phyloP scores from a whole-genome alignment of 768 basidiomycete genomes.

The Collybiopsis luxurians region DNA sequence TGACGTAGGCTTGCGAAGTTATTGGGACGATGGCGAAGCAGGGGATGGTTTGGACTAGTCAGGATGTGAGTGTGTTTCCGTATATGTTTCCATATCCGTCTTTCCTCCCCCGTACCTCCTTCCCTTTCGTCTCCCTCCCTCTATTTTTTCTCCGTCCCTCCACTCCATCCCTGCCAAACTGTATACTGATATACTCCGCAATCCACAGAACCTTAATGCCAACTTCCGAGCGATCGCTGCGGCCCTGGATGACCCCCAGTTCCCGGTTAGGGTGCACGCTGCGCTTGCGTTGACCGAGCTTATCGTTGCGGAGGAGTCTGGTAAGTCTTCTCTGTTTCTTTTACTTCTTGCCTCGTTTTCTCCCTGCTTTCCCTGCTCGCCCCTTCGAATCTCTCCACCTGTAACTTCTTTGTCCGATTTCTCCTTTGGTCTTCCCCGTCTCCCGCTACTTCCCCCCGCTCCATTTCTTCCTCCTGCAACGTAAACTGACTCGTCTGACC shows the following conservation, averaged over 20 bases:
- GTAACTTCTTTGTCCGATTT: too few relatives aligned
- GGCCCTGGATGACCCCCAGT: slow-evolving; percentile 73
- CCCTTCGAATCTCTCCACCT: too few relatives aligned
- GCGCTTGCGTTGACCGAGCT: slow-evolving; percentile 79
- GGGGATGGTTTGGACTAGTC: slow-evolving; percentile 63
- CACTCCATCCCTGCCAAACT: not conserved
- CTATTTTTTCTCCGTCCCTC: too few relatives aligned
- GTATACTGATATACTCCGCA: slow-evolving; percentile 4
- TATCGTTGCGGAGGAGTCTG: slow-evolving; percentile 59
- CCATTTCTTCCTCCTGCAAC: too few relatives aligned
- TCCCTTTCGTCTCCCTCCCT: too few relatives aligned
- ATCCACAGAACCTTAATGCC: slow-evolving; percentile 62
- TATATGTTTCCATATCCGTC: not conserved
- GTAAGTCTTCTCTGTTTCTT: slow-evolving; percentile 33
- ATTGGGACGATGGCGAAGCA: slow-evolving; percentile 70
- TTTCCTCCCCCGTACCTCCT: not conserved
- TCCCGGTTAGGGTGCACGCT: slow-evolving; percentile 84
- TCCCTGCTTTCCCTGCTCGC: not conserved
- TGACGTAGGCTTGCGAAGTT: slow-evolving; percentile 73
- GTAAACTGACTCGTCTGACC: not conserved
- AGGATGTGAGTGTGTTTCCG: slow-evolving; percentile 45
- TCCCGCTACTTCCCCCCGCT: too few relatives aligned
- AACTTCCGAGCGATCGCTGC: slow-evolving; percentile 65
- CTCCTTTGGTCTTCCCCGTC: slow-evolving; percentile 9
- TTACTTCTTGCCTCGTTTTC: not conserved